Evolutionary conservation across 805 yeast species (phyloP).

Genomic region (Zygotorulaspora danielsina): DNA sequence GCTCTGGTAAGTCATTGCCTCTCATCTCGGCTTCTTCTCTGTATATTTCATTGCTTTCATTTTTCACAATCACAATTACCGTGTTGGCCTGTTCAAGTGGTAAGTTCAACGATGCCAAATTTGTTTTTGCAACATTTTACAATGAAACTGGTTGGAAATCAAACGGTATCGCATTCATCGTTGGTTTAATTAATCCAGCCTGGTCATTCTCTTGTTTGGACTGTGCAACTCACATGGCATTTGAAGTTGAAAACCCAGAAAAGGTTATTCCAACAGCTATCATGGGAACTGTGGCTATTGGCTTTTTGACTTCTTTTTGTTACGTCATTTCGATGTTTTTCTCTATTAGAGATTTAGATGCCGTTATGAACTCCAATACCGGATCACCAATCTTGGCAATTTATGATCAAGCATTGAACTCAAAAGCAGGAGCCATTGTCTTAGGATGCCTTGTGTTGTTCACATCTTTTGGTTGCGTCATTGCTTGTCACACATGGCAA

Average conservation of each 20-base stretch:
- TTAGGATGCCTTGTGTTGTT: constrained; percentile 49
- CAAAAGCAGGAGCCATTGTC: constrained; percentile 54
- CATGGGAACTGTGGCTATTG: constrained; percentile 63
- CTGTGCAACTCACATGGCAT: constrained; percentile 70
- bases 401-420: constrained; percentile 52
- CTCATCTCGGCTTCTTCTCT: constrained; percentile 47
- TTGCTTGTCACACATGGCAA: constrained; percentile 68
- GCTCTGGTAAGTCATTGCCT: constrained; percentile 54
- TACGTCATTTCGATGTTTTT: constrained; percentile 58
- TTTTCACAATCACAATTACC: constrained; percentile 52
- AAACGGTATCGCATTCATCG: constrained; percentile 57
- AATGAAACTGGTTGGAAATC: constrained; percentile 61
- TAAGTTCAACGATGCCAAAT: constrained; percentile 48
- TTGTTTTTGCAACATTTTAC: constrained; percentile 55
- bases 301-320: constrained; percentile 57
- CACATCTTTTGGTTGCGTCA: constrained; percentile 59
- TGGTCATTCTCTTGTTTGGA: constrained; percentile 71
- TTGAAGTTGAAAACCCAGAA: constrained; percentile 58
- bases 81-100: constrained; percentile 56
- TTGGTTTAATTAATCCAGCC: constrained; percentile 65
- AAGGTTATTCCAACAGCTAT: constrained; percentile 63
- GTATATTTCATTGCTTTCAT: constrained; percentile 52
- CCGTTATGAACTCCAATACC: constrained; percentile 45
- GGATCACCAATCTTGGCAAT: constrained; percentile 66
- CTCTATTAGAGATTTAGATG: constrained; percentile 52